Base-by-base conservation (phyloP, 805 yeast genomes). In the Brettanomyces naardenensis region DNA sequence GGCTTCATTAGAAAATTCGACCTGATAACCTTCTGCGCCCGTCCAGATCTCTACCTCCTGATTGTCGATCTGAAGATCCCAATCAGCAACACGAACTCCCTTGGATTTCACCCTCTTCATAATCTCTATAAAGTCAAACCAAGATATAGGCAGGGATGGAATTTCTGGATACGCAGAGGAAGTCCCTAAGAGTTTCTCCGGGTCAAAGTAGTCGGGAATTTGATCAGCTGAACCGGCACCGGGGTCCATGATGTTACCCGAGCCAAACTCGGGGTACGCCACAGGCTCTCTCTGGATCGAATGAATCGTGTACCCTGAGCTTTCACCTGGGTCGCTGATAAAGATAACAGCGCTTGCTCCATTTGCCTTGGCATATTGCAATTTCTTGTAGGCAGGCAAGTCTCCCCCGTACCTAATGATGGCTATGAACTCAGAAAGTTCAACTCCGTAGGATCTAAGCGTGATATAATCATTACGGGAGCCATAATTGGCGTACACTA, bases 231-330 rank as follows among this genome's bases (percentile, higher is more conserved):
- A 45, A 0, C 80, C 66, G 78, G 81, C 77, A 2, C 94, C 95
- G 0, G 95, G 95, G 3, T 83, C 70, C 26, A 84, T 54, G 3
- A 87, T 73, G 55, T 88, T 92, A 6, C 97, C 97, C 1, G 90
- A 73, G 40, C 75, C 71, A 37, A 59, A 60, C 39, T 79, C 75
- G 1, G 80, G 68, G 26, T 49, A 46, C 0, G 78, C 82, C 4
- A 78, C 82, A 31, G 80, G 67, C 31, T 64, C 68, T 35, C 73
- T 66, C 48, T 73, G 73, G 22, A 81, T 71, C 1, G 72, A 62
- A 25, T 64, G 68, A 40, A 65, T 64, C 3, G 60, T 50, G 38
- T 62, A 65, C 15, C 49, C 57, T 15, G 49, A 29, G 5, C 46
- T 43, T 3, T 36, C 19, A 9, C 30, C 21, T 2, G 70, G 68